A percentile compares a stretch with the other conserved stretches of the same genome.
phyloP scores from a whole-genome alignment of 176 grass and related monocot genomes.

The Aegilops speltoides region DNA sequence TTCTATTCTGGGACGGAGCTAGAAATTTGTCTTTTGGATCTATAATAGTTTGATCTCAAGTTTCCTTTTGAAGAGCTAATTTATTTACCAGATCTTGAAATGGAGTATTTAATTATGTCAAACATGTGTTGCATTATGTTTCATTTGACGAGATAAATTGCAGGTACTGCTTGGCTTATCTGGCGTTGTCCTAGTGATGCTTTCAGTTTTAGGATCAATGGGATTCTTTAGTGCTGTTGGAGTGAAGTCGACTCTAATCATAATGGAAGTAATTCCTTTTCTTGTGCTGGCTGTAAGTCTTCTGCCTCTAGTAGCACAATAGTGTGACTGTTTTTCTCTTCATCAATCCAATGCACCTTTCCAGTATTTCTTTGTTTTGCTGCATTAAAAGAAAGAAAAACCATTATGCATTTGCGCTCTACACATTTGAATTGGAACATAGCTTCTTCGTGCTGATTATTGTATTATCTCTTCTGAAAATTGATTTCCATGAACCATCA shows the following conservation, averaged over 20 bases:
- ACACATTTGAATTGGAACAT: slow-evolving; percentile 23
- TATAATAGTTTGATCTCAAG: background rate
- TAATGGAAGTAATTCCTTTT: slow-evolving; percentile 99
- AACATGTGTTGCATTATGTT: slow-evolving; percentile 16
- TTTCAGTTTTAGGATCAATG: slow-evolving; percentile 93
- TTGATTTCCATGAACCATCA: background rate
- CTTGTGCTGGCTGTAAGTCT: slow-evolving; percentile 94
- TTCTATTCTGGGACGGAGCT: background rate
- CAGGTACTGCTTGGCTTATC: slow-evolving; percentile 92
- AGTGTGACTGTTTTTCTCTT: slow-evolving; percentile 17
- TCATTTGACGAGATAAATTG: slow-evolving; percentile 37
- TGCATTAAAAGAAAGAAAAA: background rate
- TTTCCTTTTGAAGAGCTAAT: background rate
- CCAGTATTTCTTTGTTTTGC: slow-evolving; percentile 10
- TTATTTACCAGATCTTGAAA: background rate
- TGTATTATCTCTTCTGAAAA: background rate
- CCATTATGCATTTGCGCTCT: background rate
- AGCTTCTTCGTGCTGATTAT: slow-evolving; percentile 30
- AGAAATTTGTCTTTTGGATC: slow-evolving; percentile 13
- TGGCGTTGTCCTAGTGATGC: slow-evolving; percentile 89
- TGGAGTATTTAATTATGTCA: slow-evolving; percentile 1
- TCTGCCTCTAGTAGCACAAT: slow-evolving; percentile 25
- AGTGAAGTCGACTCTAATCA: slow-evolving; percentile 96
- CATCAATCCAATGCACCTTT: background rate
- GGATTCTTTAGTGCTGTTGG: slow-evolving; percentile 91